Base-by-base conservation (phyloP, 1,284 basidiomycete genomes). In the Violaceomyces palustris region DNA sequence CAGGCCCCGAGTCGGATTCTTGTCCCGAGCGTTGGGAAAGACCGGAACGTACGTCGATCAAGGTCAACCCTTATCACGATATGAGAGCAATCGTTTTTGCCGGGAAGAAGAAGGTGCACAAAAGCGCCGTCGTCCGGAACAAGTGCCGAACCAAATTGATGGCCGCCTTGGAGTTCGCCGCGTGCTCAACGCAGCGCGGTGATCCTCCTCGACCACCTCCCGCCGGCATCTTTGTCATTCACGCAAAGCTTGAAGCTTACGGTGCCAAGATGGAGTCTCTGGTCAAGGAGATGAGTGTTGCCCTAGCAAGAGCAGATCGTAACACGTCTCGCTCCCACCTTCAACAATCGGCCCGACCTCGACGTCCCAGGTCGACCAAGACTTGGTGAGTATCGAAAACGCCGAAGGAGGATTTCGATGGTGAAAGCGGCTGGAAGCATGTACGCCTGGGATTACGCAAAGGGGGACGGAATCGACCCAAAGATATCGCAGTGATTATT, bases 91-190 rank as follows among this genome's bases (percentile, higher is more conserved):
- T 63, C 18, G 50, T 59, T 3, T 24, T 61, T 19, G 44, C 54
- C 24, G 45, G 54, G 47, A 65, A 65, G 49, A 59, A 60, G 31
- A 49, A 52, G 18, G 55, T 63, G 32, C 62, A 68, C 45, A 65
- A 65, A 39, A 50, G 42, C 5, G 65, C 65, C 12, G 61, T 65
- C 5, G 47, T 68, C 32, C 60, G 65, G 19, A 38, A 57, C 23
- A 51, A 53, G 10, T 52, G 48, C 8, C 35, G 60, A 2, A 59
- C 60, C 3, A 41, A 55, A 3, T 40, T 68, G 9, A 17, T 55
- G 5, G 33, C 52, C 12, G 60, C 63, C 10, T 45, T 68, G n/a
- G 49, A 50, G 3, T 30, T 32, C 2, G 50, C 55, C 3, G n/a
- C n/a, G n/a, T n/a, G n/a, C 26, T 56, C 14, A 24, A 36, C 5